Percentiles rank a stretch among this genome's conserved stretches.
Evolutionary conservation across 1,139 yeast genomes (phyloP).

Genomic region (Kodamaea suecica): DNA sequence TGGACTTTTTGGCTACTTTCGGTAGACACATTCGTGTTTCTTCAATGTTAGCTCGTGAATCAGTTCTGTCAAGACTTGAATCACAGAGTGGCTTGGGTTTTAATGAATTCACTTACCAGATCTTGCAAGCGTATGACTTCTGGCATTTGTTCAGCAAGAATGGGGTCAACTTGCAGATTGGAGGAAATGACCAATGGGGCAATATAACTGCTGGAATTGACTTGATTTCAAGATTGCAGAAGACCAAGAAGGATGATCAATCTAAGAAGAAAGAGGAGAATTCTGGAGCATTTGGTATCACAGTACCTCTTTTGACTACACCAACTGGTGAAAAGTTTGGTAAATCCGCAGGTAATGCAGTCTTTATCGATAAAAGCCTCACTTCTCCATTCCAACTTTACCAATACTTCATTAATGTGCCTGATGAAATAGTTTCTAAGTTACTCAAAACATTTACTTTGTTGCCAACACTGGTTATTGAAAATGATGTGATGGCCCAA

Average conservation of each 20-base stretch:
- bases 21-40: conserved; percentile 81
- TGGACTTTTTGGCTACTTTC: conserved; percentile 71
- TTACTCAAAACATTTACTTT: conserved; percentile 77
- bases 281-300: conserved; percentile 61
- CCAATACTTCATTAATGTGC: conserved; percentile 78
- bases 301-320: conserved; percentile 88
- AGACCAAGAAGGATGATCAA: conserved; percentile 21
- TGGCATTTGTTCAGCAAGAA: conserved; percentile 68
- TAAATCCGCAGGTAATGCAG: conserved; percentile 95
- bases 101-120: conserved; percentile 90
- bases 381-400: conserved; percentile 82
- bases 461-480: conserved; percentile 61
- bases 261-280: conserved; percentile 12
- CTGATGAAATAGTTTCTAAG: conserved; percentile 71
- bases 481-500: conserved; percentile 40
- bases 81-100: conserved; percentile 81
- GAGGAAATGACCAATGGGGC: conserved; percentile 99
- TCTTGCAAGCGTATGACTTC: conserved; percentile 91
- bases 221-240: conserved; percentile 63
- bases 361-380: conserved; percentile 69
- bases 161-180: conserved; percentile 74
- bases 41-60: conserved; percentile 87
- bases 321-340: conserved; percentile 94
- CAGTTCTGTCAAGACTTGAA: conserved; percentile 70
- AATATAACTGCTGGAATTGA: conserved; percentile 96